A percentile compares a stretch with the other conserved stretches of the same genome.
Evolutionary conservation across 768 basidiomycete species (phyloP).

Genomic region (Trametes punicea): DNA sequence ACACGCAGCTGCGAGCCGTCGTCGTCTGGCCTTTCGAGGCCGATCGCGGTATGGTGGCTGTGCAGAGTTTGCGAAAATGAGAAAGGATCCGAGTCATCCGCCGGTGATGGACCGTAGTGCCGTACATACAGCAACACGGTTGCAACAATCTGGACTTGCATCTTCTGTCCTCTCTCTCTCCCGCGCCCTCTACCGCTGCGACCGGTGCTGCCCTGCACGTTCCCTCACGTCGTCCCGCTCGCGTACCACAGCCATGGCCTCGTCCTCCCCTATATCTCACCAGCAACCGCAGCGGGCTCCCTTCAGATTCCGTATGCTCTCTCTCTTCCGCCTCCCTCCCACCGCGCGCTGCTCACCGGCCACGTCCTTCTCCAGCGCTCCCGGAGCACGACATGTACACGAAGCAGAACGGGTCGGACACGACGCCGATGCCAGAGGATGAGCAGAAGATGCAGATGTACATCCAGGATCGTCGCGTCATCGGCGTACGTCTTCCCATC

Average conservation of each 20-base stretch:
- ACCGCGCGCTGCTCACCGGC: neutral
- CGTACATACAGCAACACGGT: too few species aligned
- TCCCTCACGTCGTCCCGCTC: neutral
- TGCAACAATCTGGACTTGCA: too few species aligned
- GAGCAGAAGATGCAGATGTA: conserved; percentile 61
- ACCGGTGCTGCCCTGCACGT: neutral
- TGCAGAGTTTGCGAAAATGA: too few species aligned
- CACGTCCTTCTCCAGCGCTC: conserved; percentile 34
- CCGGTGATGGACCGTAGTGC: too few species aligned
- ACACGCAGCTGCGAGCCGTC: too few species aligned
- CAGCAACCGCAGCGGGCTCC: too few species aligned
- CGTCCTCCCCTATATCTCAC: conserved; percentile 10
- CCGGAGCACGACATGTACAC: conserved; percentile 26
- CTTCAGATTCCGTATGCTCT: conserved; percentile 38
- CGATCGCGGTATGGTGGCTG: too few species aligned
- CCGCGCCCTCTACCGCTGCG: neutral
- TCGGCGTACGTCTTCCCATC: conserved; percentile 53
- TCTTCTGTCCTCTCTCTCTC: neutral
- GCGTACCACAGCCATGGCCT: conserved; percentile 8
- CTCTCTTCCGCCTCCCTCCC: conserved; percentile 14
- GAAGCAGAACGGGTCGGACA: conserved; percentile 32
- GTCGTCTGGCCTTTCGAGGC: too few species aligned
- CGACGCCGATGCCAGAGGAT: conserved; percentile 64
- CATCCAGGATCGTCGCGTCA: conserved; percentile 78
- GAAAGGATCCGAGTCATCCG: too few species aligned